Base-by-base conservation (phyloP, 805 yeast genomes). In the Saccharomycopsis synnaedendra region DNA sequence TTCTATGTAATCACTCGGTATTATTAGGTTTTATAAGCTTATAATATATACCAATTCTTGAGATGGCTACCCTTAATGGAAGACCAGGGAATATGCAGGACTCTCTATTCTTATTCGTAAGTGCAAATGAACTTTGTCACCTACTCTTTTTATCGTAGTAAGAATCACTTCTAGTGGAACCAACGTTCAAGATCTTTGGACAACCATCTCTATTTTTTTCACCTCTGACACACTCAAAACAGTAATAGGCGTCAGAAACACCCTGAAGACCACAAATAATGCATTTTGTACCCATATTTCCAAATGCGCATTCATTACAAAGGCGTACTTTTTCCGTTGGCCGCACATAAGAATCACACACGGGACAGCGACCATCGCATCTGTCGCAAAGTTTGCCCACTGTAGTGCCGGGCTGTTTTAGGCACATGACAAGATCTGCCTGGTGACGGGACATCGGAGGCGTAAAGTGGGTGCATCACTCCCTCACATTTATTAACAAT, bases 131-230 rank as follows among this genome's bases (percentile, higher is more conserved):
- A 19, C 19, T 19, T 19, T 19, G 19, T 19, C 19, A 19, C 19
- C 36, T 34, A 9, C n/a, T 34, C 36, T 72, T 74, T 62, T 71
- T 72, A 54, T 81, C 84, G 56, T 72, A 81, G 56, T 76, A 76
- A 63, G 71, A 67, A 55, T 84, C 95, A 4, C 80, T 70, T 58
- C 78, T 74, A 45, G 78, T 75, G n/a, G 86, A 75, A 5, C 97
- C 96, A 42, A 87, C 68, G 58, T 87, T 89, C 11, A 82, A 61
- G 46, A 89, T 77, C 56, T 81, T 74, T 1, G 97, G 97, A 66
- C 97, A 89, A 0, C 97, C 97, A 61, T 89, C 96, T 41, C 95
- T 68, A 59, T 85, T 86, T 57, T 78, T 79, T 59, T 88, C 97
- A 39, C 75, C 58, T 43, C 75, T 60, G 4, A 87, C 89, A 62